Evolutionary conservation across 768 basidiomycete genomes (phyloP), one percentile per base, ranked within the genome.

Genomic region (Neoboletus brunneissimus): DNA sequence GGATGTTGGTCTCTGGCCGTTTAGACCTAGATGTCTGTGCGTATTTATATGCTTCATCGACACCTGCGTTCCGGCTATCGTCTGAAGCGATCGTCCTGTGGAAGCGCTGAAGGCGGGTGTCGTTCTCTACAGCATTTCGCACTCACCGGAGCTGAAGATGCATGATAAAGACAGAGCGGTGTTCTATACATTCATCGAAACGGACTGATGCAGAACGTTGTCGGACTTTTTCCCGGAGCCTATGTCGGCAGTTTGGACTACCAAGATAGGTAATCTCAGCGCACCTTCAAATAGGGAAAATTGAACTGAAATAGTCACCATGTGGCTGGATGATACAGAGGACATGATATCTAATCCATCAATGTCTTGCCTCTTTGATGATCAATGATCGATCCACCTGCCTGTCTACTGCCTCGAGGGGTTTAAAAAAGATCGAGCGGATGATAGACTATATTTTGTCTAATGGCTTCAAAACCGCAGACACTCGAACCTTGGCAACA

Each of bases 21-120:
- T 25, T 42, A 22, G 40, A 7, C 9, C 20, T 31, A 32, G 5
- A 51, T 34, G 1, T 25, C 34, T 43, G 31, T n/a, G 38, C 20
- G 1, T 3, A 12, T 43, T 63, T 62, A 58, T 63, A 63, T n/a
- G 4, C n/a, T 6, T 10, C 41, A 10, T 42, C 16, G 31, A 37
- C 11, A 18, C 32, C 20, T 31, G 34, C 32, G 22, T 51, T 16
- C 51, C 51, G 60, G 60, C 50, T 49, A 46, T 32, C 20, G 15
- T 27, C 34, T 16, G 37, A 22, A 27, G 50, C 60, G 60, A 52
- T 27, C 4, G 34, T 31, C 18, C 23, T n/a, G 16, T 51, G 20
- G n/a, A 32, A 11, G 6, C 20, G 12, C 11, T 1, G 18, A 45
- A 22, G 44, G 4, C 25, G 37, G 23, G 10, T 15, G 27, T 25